Percentiles rank a stretch among this genome's conserved stretches.
Conservation (phyloP, 164 flowering plant genomes). For the Vitis rotundifolia region DNA sequence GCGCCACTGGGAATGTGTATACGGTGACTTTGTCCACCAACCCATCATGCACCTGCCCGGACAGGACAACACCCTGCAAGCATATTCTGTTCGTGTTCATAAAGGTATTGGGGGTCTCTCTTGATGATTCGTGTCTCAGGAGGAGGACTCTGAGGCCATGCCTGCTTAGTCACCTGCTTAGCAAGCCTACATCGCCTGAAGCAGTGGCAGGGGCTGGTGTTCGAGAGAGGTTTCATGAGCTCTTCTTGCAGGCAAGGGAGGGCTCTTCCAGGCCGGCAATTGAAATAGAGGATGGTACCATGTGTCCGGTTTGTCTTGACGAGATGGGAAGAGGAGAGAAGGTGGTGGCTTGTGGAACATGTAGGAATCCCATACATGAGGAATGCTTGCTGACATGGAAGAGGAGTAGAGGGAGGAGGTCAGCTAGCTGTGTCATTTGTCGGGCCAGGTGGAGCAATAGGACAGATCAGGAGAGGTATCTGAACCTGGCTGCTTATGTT, state of each 20-base stretch:
- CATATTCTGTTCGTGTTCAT: slow-evolving; percentile 82
- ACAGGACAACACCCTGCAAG: slow-evolving; percentile 75
- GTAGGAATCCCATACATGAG: slow-evolving; percentile 69
- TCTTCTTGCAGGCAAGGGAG: slow-evolving; percentile 21
- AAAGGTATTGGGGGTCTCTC: slow-evolving; percentile 60
- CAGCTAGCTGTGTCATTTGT: slow-evolving; percentile 74
- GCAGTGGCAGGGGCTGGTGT: slow-evolving; percentile 51
- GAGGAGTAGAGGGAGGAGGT: slow-evolving; percentile 65
- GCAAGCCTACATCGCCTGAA: slow-evolving; percentile 40
- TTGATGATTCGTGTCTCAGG: slow-evolving; percentile 55
- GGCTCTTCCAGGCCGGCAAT: background rate
- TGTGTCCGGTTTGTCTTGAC: slow-evolving; percentile 84
- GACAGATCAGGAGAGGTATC: slow-evolving; percentile 53
- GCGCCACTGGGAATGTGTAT: slow-evolving; percentile 88
- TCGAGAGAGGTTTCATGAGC: slow-evolving; percentile 58
- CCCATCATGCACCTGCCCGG: slow-evolving; percentile 87
- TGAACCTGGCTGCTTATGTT: slow-evolving; percentile 66
- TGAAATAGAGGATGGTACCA: slow-evolving; percentile 38
- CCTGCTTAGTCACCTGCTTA: slow-evolving; percentile 55
- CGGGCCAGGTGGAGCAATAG: slow-evolving; percentile 70
- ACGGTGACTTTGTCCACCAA: slow-evolving; percentile 53
- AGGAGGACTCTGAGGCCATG: slow-evolving; percentile 59
- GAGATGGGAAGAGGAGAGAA: slow-evolving; percentile 51
- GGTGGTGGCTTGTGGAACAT: slow-evolving; percentile 61
- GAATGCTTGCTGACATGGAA: slow-evolving; percentile 77